phyloP scores from a whole-genome alignment of 2,329 filamentous ascomycete species.

The Pseudodiploospora longispora region DNA sequence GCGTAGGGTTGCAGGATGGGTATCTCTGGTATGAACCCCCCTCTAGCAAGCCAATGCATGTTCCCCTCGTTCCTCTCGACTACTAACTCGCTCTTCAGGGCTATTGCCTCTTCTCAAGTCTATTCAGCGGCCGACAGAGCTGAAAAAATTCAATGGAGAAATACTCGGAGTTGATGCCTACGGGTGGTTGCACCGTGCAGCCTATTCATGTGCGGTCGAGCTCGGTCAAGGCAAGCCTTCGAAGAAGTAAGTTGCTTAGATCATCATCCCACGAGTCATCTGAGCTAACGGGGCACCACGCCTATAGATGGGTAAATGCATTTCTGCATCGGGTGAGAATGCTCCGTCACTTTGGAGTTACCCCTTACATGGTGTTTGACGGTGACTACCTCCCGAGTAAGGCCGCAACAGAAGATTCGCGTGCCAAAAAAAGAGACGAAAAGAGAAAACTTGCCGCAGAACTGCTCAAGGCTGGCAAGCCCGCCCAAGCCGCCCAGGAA shows the following conservation, averaged over 20 bases:
- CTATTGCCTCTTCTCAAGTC: constrained; percentile 90
- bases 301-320: constrained; percentile 72
- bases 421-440: constrained; percentile 67
- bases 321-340: constrained; percentile 86
- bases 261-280: too few species aligned
- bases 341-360: constrained; percentile 88
- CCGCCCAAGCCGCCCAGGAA: constrained; percentile 71
- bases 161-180: constrained; percentile 94
- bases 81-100: constrained; percentile 41
- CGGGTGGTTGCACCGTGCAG: constrained; percentile 94
- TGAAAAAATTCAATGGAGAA: constrained; percentile 81
- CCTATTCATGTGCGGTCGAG: constrained; percentile 82
- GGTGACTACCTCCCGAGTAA: constrained; percentile 94
- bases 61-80: too few species aligned
- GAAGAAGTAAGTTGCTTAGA: constrained; percentile 54
- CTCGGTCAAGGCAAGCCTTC: constrained; percentile 84
- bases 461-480: constrained; percentile 72
- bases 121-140: constrained; percentile 79
- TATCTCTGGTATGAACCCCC: constrained; percentile 23
- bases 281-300: not conserved
- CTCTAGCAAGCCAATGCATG: not conserved
- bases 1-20: constrained; percentile 21
- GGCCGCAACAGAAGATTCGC: constrained; percentile 71
- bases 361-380: constrained; percentile 93
- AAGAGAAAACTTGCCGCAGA: constrained; percentile 70